Evolutionary conservation across 2,329 filamentous ascomycete genomes (phyloP).

Genomic region (Ceratocystiopsis brevicomis): DNA sequence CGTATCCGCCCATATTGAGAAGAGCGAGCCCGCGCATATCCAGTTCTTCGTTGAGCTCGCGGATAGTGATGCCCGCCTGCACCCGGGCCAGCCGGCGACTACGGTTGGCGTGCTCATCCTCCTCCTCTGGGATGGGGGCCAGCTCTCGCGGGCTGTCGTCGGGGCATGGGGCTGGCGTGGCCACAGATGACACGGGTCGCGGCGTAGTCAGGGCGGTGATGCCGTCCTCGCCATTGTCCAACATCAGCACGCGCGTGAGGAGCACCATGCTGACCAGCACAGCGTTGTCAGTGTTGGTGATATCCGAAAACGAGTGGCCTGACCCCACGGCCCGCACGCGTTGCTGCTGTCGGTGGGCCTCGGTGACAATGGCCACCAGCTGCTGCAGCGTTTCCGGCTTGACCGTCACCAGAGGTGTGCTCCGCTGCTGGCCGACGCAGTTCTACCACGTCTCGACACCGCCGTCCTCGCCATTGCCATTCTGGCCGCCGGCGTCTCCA

Average conservation of each 20-base stretch:
- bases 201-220: slow-evolving; percentile 4
- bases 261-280: slow-evolving; percentile 9
- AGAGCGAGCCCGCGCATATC: slow-evolving; percentile 11
- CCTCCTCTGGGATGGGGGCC: not conserved
- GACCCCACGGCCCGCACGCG: slow-evolving; percentile 12
- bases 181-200: not conserved
- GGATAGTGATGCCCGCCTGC: slow-evolving; percentile 11
- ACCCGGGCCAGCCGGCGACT: slow-evolving; percentile 8
- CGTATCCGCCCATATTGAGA: slow-evolving; percentile 12
- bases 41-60: slow-evolving; percentile 11
- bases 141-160: too few species aligned
- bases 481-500: not conserved
- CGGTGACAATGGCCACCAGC: slow-evolving; percentile 9
- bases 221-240: slow-evolving; percentile 9
- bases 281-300: slow-evolving; percentile 9
- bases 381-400: slow-evolving; percentile 10
- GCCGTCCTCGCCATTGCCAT: not conserved
- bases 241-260: slow-evolving; percentile 7
- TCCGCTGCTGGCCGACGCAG: slow-evolving; percentile 10
- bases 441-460: slow-evolving; percentile 8
- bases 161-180: not conserved
- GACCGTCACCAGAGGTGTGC: slow-evolving; percentile 7
- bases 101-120: slow-evolving; percentile 1
- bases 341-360: slow-evolving; percentile 7
- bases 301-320: slow-evolving; percentile 13